Percentiles rank a stretch among this genome's conserved stretches.
phyloP scores from a whole-genome alignment of 768 basidiomycete species.

The Psilocybe sp. region DNA sequence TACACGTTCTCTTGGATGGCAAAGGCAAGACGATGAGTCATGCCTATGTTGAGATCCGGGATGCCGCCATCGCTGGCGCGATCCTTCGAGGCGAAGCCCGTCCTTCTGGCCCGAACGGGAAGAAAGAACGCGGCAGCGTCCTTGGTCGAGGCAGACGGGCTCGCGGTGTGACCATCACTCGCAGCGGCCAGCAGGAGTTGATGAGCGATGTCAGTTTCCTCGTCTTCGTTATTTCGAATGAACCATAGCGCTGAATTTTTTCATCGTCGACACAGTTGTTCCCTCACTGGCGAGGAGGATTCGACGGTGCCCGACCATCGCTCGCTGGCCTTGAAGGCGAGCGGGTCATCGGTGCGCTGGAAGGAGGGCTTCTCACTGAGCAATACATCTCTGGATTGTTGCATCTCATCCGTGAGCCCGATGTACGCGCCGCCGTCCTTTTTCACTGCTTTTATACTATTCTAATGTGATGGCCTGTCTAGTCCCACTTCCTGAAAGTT shows the following conservation, averaged over 20 bases:
- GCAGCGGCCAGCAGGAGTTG: slow-evolving; percentile 76
- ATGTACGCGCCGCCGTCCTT: slow-evolving; percentile 47
- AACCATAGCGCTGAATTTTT: background rate
- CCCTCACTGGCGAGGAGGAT: slow-evolving; percentile 76
- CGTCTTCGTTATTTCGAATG: background rate
- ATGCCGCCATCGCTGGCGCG: slow-evolving; percentile 59
- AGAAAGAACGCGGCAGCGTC: slow-evolving; percentile 57
- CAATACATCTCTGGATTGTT: slow-evolving; percentile 63
- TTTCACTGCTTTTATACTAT: background rate
- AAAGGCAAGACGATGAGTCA: slow-evolving; percentile 85
- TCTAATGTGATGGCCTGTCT: slow-evolving; percentile 13
- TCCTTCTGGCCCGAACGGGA: slow-evolving; percentile 22
- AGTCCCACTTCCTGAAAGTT: slow-evolving; percentile 88
- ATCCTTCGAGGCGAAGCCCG: slow-evolving; percentile 59
- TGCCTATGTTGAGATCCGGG: slow-evolving; percentile 74
- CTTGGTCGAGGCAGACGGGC: slow-evolving; percentile 77
- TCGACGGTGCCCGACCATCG: slow-evolving; percentile 66
- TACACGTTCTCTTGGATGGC: slow-evolving; percentile 76
- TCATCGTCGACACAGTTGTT: slow-evolving; percentile 52
- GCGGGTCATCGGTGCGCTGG: slow-evolving; percentile 55
- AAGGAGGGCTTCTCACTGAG: slow-evolving; percentile 65
- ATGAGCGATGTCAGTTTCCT: slow-evolving; percentile 65
- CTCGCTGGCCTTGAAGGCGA: slow-evolving; percentile 61
- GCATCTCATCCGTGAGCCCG: slow-evolving; percentile 72
- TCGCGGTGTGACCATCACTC: slow-evolving; percentile 80